Evolutionary conservation across 305 asterid species (phyloP).

Genomic region (Nicotiana rustica): DNA sequence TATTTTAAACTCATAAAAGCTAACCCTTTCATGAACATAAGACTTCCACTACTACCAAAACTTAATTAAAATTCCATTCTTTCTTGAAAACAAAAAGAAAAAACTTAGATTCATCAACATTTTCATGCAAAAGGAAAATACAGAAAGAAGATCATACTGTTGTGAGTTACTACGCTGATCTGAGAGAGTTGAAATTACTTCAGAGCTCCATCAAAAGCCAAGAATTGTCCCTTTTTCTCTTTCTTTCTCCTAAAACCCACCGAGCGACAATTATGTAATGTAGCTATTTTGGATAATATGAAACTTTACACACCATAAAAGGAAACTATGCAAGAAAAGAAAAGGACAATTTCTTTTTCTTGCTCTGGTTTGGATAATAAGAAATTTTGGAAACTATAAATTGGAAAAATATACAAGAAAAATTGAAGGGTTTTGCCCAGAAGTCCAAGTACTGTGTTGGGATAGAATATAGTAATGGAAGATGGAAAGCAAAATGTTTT

Average conservation of each 20-base stretch:
- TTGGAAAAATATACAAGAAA: neutral
- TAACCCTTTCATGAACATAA: too few species aligned
- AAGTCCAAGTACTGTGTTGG: neutral
- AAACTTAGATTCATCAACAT: neutral
- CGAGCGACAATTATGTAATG: neutral
- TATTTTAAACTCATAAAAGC: too few species aligned
- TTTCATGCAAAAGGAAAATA: neutral
- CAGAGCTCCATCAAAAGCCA: conserved; percentile 38
- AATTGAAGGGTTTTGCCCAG: neutral
- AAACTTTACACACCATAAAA: neutral
- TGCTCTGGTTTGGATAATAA: conserved; percentile 20
- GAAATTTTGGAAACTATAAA: too few species aligned
- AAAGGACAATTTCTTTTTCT: neutral
- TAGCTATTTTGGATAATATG: conserved; percentile 16
- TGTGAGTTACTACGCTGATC: neutral
- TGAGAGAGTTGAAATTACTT: conserved; percentile 33
- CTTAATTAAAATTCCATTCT: neutral
- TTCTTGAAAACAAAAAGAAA: neutral
- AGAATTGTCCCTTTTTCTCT: conserved; percentile 32
- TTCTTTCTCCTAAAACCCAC: conserved; percentile 22
- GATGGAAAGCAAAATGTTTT: neutral
- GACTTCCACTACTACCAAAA: too few species aligned
- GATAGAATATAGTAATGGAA: neutral
- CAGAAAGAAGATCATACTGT: conserved; percentile 22
- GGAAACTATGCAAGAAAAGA: neutral